Base-by-base conservation (phyloP, 2,329 filamentous ascomycete species). In the Ascochyta pisi region DNA sequence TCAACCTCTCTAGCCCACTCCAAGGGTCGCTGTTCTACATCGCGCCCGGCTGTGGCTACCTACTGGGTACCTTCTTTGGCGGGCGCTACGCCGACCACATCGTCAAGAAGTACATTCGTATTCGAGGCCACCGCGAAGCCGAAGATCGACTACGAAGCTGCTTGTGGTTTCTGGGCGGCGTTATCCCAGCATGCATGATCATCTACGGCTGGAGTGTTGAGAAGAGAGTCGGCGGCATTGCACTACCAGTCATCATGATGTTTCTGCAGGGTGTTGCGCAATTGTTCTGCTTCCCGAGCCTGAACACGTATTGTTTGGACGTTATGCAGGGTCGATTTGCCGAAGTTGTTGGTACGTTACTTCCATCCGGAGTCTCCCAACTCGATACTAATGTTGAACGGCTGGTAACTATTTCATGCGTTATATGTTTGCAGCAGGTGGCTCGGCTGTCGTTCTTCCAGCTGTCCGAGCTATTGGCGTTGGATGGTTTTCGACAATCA, bases 301-400 rank as follows among this genome's bases (percentile, higher is more conserved):
- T 93, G 58, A 92, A 93, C 71, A 90, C 89, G 0, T 93, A 95
- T 75, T 93, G 90, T 70, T 76, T 95, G 37, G 90, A 95, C 71
- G 90, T 94, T 12, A 91, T 93, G 87, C 89, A 89, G 61, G 81
- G 81, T 1, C 79, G 84, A 27, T 86, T 86, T 39, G 85, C 88
- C 3, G 90, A 95, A 68, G 89, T 94, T 3, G 85, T 91, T 39
- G 69, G 71, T 75, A 67, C 46, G 70, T 67, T 9, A 22, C 16
- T 45, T 3, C n/a, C 15, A 39, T 16, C 23, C 3, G 2, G 1
- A 4, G 1, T 16, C 31, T 22, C 2, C n/a, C 7, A 7, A 9
- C 3, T 5, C 13, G 13, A 29, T n/a, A 47, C 57, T 62, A 27
- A 63, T 26, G 10, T 3, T 19, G 1, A 6, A 15, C 71, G 54